Evolutionary conservation across 306 rosid species (phyloP).

Genomic region (Pyrus betulifolia): DNA sequence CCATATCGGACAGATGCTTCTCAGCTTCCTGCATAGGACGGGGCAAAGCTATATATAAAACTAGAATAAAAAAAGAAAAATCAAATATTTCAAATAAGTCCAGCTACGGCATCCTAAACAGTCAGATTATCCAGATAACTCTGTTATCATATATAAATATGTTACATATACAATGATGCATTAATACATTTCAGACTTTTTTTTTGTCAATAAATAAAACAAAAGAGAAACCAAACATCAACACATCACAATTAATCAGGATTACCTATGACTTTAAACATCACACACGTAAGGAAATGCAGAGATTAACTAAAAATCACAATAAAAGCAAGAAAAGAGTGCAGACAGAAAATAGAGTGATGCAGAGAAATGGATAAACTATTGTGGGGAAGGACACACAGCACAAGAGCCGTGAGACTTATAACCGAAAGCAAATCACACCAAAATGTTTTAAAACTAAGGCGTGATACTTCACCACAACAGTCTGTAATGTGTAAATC

Average conservation of each 20-base stretch:
- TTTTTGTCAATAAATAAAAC: background rate
- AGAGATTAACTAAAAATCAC: background rate
- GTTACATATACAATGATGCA: background rate
- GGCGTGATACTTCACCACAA: background rate
- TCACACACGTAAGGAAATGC: background rate
- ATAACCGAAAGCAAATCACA: background rate
- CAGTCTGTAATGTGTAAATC: too few relatives aligned
- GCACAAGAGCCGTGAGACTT: background rate
- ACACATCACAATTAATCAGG: background rate
- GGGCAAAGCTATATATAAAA: background rate
- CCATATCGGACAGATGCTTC: slow-evolving; percentile 98
- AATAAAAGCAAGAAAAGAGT: background rate
- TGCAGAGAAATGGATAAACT: background rate
- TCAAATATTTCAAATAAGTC: background rate
- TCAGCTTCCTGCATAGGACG: slow-evolving; percentile 64
- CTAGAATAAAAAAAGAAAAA: background rate
- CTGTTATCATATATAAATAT: background rate
- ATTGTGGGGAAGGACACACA: background rate
- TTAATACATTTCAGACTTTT: background rate
- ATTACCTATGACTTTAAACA: background rate
- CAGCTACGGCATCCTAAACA: background rate
- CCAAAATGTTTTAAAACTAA: background rate
- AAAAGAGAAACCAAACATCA: background rate
- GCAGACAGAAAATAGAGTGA: background rate
- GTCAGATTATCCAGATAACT: background rate